A percentile compares a stretch with the other conserved stretches of the same genome.
Conservation (phyloP, 192 early-diverging fungal genomes). For the Umbelopsis ramanniana region DNA sequence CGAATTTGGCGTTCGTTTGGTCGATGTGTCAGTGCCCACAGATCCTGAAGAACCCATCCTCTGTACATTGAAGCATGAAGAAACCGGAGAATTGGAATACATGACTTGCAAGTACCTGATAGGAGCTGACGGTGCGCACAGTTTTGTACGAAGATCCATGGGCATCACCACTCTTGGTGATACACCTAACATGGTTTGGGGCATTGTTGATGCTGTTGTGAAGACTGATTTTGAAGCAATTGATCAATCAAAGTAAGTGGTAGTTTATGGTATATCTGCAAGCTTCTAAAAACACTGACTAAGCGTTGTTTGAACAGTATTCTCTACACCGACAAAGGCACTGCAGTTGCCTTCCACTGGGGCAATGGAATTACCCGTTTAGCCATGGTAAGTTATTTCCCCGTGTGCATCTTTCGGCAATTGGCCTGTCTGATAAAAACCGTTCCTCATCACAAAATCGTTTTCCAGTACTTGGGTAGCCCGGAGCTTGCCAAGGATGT, state of each 20-base stretch:
- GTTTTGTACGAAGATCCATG: conserved; percentile 29
- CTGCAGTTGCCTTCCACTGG: conserved; percentile 14
- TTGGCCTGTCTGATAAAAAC: too few relatives aligned
- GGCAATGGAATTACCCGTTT: conserved; percentile 10
- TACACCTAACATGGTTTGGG: conserved; percentile 27
- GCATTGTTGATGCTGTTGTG: conserved; percentile 27
- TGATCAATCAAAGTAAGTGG: not conserved
- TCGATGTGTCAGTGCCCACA: not conserved
- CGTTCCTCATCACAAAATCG: too few relatives aligned
- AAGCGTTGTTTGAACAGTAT: not conserved
- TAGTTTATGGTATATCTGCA: not conserved
- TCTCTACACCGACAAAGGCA: not conserved
- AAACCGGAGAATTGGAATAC: conserved; percentile 2
- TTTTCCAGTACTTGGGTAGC: not conserved
- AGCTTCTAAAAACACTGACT: not conserved
- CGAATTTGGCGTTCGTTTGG: conserved; percentile 1
- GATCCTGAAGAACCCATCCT: conserved; percentile 9
- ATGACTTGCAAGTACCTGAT: conserved; percentile 31
- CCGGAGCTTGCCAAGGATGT: conserved; percentile 9
- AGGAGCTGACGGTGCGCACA: conserved; percentile 33
- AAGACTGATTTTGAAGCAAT: conserved; percentile 14
- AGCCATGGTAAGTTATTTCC: not conserved
- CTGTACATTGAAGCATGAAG: not conserved
- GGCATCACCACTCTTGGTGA: conserved; percentile 26
- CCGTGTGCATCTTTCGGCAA: too few relatives aligned